A percentile compares a stretch with the other conserved stretches of the same genome.
Conservation (phyloP, 2,329 filamentous ascomycete genomes). For the Xylaria sp. region DNA sequence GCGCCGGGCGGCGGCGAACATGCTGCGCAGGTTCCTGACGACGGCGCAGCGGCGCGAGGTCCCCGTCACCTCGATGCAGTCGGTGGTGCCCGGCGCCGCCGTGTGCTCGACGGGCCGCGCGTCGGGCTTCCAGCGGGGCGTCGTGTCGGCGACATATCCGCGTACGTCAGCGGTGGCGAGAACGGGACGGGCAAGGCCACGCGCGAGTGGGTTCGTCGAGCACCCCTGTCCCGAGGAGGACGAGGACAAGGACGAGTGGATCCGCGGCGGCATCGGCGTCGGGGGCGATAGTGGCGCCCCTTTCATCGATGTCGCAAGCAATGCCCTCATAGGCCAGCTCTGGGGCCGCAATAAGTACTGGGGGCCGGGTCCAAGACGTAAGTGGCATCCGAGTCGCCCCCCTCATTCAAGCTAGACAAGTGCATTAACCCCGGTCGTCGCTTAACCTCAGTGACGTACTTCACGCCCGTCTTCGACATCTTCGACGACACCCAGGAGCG, state of each 20-base stretch:
- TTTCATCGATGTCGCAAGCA: slow-evolving; percentile 45
- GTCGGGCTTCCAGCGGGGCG: slow-evolving; percentile 47
- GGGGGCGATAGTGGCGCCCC: slow-evolving; percentile 49
- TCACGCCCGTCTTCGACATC: slow-evolving; percentile 48
- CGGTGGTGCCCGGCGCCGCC: slow-evolving; percentile 40
- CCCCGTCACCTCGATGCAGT: slow-evolving; percentile 36
- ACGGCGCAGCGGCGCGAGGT: slow-evolving; percentile 39
- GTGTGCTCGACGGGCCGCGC: slow-evolving; percentile 48
- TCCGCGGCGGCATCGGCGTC: slow-evolving; percentile 49
- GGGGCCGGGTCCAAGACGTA: slow-evolving; percentile 43
- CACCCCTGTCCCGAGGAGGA: slow-evolving; percentile 42
- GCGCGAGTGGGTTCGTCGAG: slow-evolving; percentile 50
- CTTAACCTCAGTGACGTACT: slow-evolving; percentile 43
- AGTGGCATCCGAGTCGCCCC: too few relatives aligned
- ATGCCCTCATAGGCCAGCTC: slow-evolving; percentile 46
- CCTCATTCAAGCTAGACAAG: too few relatives aligned
- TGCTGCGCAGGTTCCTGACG: slow-evolving; percentile 45
- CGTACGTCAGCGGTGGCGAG: slow-evolving; percentile 43
- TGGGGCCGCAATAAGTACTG: slow-evolving; percentile 50
- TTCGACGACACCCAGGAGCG: slow-evolving; percentile 51
- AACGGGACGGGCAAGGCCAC: slow-evolving; percentile 48
- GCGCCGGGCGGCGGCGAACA: slow-evolving; percentile 45
- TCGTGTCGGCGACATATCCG: slow-evolving; percentile 47
- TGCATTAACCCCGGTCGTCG: too few relatives aligned
- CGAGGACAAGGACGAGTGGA: slow-evolving; percentile 48